A percentile compares a stretch with the other conserved stretches of the same genome.
Conservation (phyloP, 805 yeast species). For the Candida incommunis region DNA sequence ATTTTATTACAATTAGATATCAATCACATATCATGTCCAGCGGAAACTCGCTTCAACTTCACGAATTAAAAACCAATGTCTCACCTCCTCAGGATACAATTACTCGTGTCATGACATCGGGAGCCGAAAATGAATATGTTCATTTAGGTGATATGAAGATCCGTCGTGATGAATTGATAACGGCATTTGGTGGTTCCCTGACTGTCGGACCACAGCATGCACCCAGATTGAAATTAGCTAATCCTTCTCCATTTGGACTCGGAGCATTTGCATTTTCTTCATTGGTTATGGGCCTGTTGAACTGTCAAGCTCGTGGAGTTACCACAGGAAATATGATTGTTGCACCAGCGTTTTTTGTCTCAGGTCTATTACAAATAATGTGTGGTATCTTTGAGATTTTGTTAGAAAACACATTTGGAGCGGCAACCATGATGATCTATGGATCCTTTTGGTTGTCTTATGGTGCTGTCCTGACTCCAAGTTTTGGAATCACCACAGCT, state of each 20-base stretch:
- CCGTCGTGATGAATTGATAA: slow-evolving; percentile 39
- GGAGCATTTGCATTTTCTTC: slow-evolving; percentile 49
- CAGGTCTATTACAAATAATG: slow-evolving; percentile 44
- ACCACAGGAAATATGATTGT: slow-evolving; percentile 37
- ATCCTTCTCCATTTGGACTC: slow-evolving; percentile 52
- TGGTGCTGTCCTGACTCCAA: slow-evolving; percentile 39
- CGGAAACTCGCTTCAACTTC: not conserved
- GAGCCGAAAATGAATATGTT: slow-evolving; percentile 15
- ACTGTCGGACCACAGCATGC: slow-evolving; percentile 27
- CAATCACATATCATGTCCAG: not conserved
- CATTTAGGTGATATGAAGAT: slow-evolving; percentile 28
- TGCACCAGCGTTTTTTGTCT: slow-evolving; percentile 49
- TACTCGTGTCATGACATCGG: slow-evolving; percentile 6
- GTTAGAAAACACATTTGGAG: slow-evolving; percentile 54
- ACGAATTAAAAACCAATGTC: not conserved
- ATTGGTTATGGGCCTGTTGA: slow-evolving; percentile 40
- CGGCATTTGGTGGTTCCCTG: slow-evolving; percentile 49
- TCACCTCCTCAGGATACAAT: not conserved
- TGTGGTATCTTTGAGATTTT: slow-evolving; percentile 64
- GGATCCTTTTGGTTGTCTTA: slow-evolving; percentile 58
- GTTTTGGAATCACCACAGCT: slow-evolving; percentile 34
- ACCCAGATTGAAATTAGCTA: slow-evolving; percentile 40
- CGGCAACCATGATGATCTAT: slow-evolving; percentile 27
- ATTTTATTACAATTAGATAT: too few species aligned
- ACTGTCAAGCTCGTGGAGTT: slow-evolving; percentile 47